Conservation (phyloP, 2,329 filamentous ascomycete genomes). For the Emydomyces testavorans region DNA sequence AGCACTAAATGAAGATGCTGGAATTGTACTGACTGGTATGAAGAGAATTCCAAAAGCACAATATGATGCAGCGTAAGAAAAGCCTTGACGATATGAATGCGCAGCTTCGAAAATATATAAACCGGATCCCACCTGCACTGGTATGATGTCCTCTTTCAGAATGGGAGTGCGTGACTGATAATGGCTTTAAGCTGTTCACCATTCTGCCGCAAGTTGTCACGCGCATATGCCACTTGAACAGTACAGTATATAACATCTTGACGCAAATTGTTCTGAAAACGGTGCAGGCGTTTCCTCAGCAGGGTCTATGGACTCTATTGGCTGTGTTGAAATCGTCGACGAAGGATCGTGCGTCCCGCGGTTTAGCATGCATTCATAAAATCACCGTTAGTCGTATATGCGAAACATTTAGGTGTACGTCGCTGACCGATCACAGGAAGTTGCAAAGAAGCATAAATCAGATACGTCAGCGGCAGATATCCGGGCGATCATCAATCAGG, state of each 20-base stretch:
- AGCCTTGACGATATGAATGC: constrained; percentile 59
- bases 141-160: constrained; percentile 20
- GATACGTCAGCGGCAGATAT: constrained; percentile 45
- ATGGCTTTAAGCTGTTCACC: constrained; percentile 36
- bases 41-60: constrained; percentile 39
- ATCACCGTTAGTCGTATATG: constrained; percentile 27
- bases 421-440: constrained; percentile 30
- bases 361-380: constrained; percentile 34
- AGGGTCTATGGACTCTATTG: constrained; percentile 82
- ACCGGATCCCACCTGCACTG: constrained; percentile 38
- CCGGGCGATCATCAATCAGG: constrained; percentile 59
- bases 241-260: constrained; percentile 63
- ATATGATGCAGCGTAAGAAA: constrained; percentile 44
- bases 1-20: not conserved
- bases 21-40: constrained; percentile 11
- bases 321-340: constrained; percentile 74
- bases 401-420: not conserved
- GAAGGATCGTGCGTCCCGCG: constrained; percentile 52
- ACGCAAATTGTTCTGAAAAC: constrained; percentile 74
- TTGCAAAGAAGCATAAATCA: constrained; percentile 40
- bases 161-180: not conserved
- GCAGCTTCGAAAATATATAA: constrained; percentile 68
- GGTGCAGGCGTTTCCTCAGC: constrained; percentile 75
- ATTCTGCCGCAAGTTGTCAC: constrained; percentile 87
- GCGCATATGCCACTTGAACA: constrained; percentile 80